Base-by-base conservation (phyloP, 2,329 filamentous ascomycete genomes). In the Stemphylium beticola region DNA sequence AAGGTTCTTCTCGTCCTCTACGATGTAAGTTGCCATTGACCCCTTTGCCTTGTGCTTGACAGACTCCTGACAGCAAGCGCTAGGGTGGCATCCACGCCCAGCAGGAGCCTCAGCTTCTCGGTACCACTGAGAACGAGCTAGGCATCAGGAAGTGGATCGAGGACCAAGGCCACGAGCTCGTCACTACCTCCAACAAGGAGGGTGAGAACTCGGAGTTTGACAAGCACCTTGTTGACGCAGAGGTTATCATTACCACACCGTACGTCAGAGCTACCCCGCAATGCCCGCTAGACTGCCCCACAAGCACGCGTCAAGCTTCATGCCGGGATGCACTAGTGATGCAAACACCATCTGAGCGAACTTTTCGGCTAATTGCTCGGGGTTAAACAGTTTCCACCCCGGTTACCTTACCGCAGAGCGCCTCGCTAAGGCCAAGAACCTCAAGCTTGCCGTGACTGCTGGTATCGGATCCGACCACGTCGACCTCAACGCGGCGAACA, bases 161-260 rank as follows among this genome's bases (percentile, higher is more conserved):
- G 84, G 91, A 93, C 60, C 89, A 96, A 78, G 95, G 95, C 72
- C 95, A 99, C 86, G 96, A 91, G 62, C 87, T 99, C 59, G 86
- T 99, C 68, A 99, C 95, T 71, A 99, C 95, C 64, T 96, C 93
- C 40, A 92, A 97, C 84, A 99, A 99, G 84, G 95, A 99, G 70
- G 90, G 92, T 65, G 90, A 92, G 81, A 85, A 89, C 84, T 98
- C 93, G 58, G 90, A 85, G 66, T 98, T 99, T 68, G 95, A 98
- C 80, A 85, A 93, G 82, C 92, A 99, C 82, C 86, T 99, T 50
- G 92, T 95, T 59, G 95, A 98, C 75, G 92, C 95, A 60, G 95
- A 99, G 80, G 84, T 99, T 79, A 98, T 99, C 85, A 98, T 99
- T 81, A 99, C 95, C 68, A 99, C 95, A 54, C 95, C 95, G 90